Evolutionary conservation across 192 early-diverging fungal species (phyloP), one percentile per base, ranked within the genome.

Genomic region (Paraglomus occultum): DNA sequence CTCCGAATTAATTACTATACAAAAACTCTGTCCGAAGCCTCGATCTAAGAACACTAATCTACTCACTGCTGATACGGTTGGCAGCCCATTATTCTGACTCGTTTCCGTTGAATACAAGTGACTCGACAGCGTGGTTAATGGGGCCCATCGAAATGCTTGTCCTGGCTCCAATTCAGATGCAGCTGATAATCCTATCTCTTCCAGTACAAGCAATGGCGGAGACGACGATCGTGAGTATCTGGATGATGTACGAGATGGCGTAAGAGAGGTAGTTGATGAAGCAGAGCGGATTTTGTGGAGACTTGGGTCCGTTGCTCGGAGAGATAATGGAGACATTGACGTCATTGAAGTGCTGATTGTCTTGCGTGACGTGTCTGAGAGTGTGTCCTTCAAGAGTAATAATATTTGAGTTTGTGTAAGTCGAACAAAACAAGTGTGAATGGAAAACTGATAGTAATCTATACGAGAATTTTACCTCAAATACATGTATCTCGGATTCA

Each of bases 141-240:
- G 83, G 7, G 80, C 80, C 85, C 85, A 87, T 70, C 77, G 65
- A 50, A 87, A 87, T 20, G 83, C 80, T 67, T 87, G 83, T 77
- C 80, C 82, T 39, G 83, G 79, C 31, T 83, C 79, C 31, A 31
- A 31, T 3, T 31, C 31, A 10, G 75, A 73, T 43, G 75, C 69
- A 15, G 73, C 63, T 57, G 66, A 51, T 43, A 53, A 70, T 51
- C 73, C 73, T 46, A 70, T 48, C 4, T 70, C 67, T 20, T 70
- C 67, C 58, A 70, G 52, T 39, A 14, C 45, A 14, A 59, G 50
- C 31, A 59, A 20, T 49, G 67, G 59, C 14, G 44, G 55, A 39
- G 67, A 46, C 14, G 73, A 73, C 18, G 78, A 77, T 44, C 71
- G 59, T 20, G 76, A 75, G 5, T 77, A 65, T 6, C 71, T 46